These are phyloP conservation scores for Botrytis medusae DNA, from an alignment of 2,329 filamentous ascomycete genomes.

Conservation along the genomic window DNA sequence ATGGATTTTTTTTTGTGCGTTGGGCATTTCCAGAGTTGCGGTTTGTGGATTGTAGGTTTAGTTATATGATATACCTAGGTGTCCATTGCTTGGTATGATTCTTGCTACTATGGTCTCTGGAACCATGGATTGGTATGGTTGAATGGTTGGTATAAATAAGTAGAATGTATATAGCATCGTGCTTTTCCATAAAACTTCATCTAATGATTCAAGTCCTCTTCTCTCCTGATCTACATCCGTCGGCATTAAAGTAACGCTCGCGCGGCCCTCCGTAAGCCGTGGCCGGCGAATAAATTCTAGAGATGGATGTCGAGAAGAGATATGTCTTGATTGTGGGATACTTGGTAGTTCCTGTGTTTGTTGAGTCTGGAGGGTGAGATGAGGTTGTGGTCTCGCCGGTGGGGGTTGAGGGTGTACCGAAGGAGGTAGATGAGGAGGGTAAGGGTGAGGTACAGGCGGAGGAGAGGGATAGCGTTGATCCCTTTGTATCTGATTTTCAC, in stretches of 20 bases:
- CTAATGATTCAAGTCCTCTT: neutral
- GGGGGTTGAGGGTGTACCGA: no score
- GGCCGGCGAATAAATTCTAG: no score
- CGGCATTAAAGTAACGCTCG: neutral
- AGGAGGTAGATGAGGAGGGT: no score
- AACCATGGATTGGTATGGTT: neutral
- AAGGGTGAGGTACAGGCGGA: neutral
- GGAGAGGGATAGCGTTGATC: no score
- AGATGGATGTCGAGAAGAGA: no score
- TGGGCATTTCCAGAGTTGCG: neutral
- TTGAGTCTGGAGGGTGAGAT: no score
- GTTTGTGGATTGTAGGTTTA: no score
- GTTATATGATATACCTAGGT: neutral
- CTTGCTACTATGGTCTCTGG: neutral
- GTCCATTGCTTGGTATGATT: accelerated
- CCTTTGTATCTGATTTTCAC: no score
- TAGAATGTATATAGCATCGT: neutral
- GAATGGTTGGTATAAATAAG: neutral
- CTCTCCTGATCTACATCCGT: neutral
- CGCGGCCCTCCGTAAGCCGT: no score
- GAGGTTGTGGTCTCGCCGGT: no score
- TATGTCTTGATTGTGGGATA: no score
- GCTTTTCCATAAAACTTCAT: neutral
- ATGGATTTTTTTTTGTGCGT: neutral
- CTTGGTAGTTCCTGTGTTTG: no score